A percentile compares a stretch with the other conserved stretches of the same genome.
Conservation (phyloP, 805 yeast species). For the Pichia pseudocactophila region DNA sequence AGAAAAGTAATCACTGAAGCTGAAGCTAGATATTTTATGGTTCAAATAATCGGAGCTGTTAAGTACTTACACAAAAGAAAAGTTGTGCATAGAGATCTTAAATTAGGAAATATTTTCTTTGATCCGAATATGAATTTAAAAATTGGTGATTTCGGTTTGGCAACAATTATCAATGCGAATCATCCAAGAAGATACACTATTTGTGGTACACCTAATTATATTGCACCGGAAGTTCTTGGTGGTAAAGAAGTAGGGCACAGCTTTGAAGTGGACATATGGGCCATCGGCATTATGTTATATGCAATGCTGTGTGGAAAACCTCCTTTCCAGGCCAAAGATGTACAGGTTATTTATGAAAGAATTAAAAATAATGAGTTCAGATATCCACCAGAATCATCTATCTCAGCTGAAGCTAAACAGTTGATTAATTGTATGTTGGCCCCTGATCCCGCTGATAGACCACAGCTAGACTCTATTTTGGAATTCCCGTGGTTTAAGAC, state of each 20-base stretch:
- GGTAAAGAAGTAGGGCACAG: constrained; percentile 86
- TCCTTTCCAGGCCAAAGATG: constrained; percentile 95
- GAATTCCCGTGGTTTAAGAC: constrained; percentile 74
- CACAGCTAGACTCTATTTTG: constrained; percentile 68
- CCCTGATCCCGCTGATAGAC: constrained; percentile 74
- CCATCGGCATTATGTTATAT: constrained; percentile 92
- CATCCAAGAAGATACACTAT: constrained; percentile 81
- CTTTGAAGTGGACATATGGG: constrained; percentile 95
- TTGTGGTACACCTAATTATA: constrained; percentile 98
- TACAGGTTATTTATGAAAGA: constrained; percentile 83
- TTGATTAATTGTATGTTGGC: constrained; percentile 67
- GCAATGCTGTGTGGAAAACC: constrained; percentile 92
- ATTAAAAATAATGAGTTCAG: constrained; percentile 73
- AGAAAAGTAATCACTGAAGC: constrained; percentile 84
- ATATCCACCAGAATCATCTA: constrained; percentile 55
- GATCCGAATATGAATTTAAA: constrained; percentile 91
- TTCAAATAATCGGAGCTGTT: constrained; percentile 90
- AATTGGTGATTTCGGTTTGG: constrained; percentile 96
- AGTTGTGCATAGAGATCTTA: constrained; percentile 92
- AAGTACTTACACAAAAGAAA: constrained; percentile 85
- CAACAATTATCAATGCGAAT: constrained; percentile 71
- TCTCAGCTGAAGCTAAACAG: constrained; percentile 62
- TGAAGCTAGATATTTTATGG: constrained; percentile 82
- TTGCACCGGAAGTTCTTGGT: constrained; percentile 94
- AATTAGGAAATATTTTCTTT: constrained; percentile 90